Evolutionary conservation across 495 filamentous ascomycete genomes (phyloP).

Genomic region (Rhypophila decipiens): DNA sequence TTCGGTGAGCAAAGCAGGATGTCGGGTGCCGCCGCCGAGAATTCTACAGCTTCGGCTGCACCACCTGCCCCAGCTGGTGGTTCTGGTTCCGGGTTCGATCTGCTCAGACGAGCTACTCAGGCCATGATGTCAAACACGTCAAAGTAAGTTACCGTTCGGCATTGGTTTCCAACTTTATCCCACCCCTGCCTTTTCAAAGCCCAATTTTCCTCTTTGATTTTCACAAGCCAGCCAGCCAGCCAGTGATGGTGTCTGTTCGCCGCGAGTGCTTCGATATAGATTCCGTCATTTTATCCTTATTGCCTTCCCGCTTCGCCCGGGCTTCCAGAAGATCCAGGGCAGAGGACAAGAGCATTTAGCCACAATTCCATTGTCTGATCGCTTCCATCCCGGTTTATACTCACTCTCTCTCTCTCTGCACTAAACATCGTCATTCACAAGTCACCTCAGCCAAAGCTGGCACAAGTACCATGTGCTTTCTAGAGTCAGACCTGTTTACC

Average conservation of each 20-base stretch:
- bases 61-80: conserved; percentile 8
- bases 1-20: conserved; percentile 18
- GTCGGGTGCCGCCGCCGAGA: conserved; percentile 25
- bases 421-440: neutral
- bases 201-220: no score
- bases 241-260: neutral
- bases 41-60: conserved; percentile 13
- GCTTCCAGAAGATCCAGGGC: conserved; percentile 19
- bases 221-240: neutral
- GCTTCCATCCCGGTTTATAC: neutral
- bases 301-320: conserved; percentile 12
- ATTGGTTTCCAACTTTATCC: neutral
- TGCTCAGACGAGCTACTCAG: conserved; percentile 50
- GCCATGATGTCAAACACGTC: conserved; percentile 50
- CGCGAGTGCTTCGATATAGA: conserved; percentile 2
- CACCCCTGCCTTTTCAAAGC: no score
- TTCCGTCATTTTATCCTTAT: conserved; percentile 19
- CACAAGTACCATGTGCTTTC: no score
- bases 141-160: conserved; percentile 39
- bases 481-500: no score
- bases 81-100: conserved; percentile 31
- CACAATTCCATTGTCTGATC: conserved; percentile 13
- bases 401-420: neutral
- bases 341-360: conserved; percentile 13
- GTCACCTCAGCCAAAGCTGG: conserved; percentile 1